A percentile compares a stretch with the other conserved stretches of the same genome.
These are phyloP conservation scores for Lasiodiplodia theobromae DNA, from an alignment of 2,329 filamentous ascomycete genomes.

Conservation along the genomic window DNA sequence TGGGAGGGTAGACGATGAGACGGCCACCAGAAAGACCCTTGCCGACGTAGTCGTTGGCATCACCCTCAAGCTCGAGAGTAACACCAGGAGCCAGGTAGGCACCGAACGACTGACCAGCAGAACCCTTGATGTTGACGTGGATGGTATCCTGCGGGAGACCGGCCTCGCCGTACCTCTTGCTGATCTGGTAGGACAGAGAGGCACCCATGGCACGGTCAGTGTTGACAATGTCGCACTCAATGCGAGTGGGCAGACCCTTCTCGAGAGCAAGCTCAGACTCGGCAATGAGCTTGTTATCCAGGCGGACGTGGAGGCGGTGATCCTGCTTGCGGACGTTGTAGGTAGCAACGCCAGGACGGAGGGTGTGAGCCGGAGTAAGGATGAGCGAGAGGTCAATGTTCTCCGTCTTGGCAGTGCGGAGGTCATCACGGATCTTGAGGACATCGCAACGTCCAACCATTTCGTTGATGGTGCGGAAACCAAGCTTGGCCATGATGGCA, in stretches of 20 bases:
- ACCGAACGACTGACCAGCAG: constrained; percentile 95
- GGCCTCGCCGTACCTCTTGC: constrained; percentile 86
- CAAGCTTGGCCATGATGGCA: constrained; percentile 95
- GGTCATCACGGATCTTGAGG: constrained; percentile 84
- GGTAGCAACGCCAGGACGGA: constrained; percentile 90
- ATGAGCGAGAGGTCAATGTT: constrained; percentile 95
- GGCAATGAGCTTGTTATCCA: constrained; percentile 97
- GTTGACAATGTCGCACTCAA: constrained; percentile 96
- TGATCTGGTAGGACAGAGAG: constrained; percentile 94
- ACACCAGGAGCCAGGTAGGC: constrained; percentile 92
- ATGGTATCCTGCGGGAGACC: constrained; percentile 92
- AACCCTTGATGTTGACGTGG: constrained; percentile 95
- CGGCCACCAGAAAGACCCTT: constrained; percentile 95
- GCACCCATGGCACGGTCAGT: constrained; percentile 94
- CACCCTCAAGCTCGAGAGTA: constrained; percentile 92
- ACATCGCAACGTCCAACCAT: constrained; percentile 95
- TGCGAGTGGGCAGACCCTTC: constrained; percentile 89
- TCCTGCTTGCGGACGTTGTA: constrained; percentile 99
- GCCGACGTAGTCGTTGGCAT: constrained; percentile 95
- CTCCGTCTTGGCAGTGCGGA: constrained; percentile 85
- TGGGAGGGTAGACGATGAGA: constrained; percentile 90
- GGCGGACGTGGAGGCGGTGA: constrained; percentile 87
- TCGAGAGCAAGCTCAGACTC: constrained; percentile 94
- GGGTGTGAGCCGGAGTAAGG: constrained; percentile 92
- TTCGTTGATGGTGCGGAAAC: constrained; percentile 94